Base-by-base conservation (phyloP, 2,329 filamentous ascomycete genomes). In the Hymenoscyphus fraxineus region DNA sequence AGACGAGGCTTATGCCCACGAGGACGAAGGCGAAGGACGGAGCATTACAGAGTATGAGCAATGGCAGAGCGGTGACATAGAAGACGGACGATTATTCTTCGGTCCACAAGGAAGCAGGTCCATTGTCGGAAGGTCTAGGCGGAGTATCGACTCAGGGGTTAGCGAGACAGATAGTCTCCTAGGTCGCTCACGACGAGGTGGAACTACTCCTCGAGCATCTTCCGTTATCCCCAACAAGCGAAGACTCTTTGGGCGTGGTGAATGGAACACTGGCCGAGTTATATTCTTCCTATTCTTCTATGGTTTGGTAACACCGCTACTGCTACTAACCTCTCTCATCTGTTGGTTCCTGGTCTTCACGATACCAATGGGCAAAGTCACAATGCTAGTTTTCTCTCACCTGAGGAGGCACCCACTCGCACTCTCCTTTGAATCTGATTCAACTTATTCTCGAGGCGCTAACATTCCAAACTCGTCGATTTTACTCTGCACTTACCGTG, bases 1-100 rank as follows among this genome's bases (percentile, higher is more conserved):
- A 76, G 95, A 99, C 71, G 95, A 98, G 74, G 90, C 91, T 55
- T 99, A 99, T 75, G 82, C 92, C 58, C 91, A 97, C 66, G 95
- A 99, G 78, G 95, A 99, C 73, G 88, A 95, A 73, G 93, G 94
- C 51, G 95, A 99, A 78, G 95, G 95, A 22, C 88, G 95, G 74
- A 98, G 93, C 79, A 97, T 99, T 74, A 96, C 92, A 73, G 95
- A 99, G 79, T 99, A 99, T 75, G 95, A 99, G 77, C 93, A 97
- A 78, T 99, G 95, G 95, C 95, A 99, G 79, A 97, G 88, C 74
- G 95, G 95, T 60, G 95, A 99, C 74, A 85, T 99, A 40, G 95
- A 99, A 77, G 93, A 98, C 76, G 95, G 95, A 2, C 86, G 94
- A 40, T 84, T 99, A 2, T 98, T 99, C 80, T 99, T 99, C 76